Conservation (phyloP, 768 basidiomycete genomes). For the Hebeloma cylindrosporum region DNA sequence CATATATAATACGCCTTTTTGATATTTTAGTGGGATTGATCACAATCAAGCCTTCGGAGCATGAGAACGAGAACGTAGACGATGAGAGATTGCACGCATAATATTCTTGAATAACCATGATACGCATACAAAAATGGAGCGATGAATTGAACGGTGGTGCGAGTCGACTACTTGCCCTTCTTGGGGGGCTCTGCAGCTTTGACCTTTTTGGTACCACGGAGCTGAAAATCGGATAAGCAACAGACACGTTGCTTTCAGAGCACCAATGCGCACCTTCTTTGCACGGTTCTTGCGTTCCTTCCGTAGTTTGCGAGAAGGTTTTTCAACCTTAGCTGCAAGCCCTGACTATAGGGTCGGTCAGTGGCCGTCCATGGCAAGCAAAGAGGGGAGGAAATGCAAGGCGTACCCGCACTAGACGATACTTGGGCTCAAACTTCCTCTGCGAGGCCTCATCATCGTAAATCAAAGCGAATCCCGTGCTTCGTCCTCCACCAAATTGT, state of each 20-base stretch:
- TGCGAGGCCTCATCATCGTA: constrained; percentile 95
- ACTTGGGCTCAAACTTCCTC: constrained; percentile 96
- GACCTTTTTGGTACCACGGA: constrained; percentile 93
- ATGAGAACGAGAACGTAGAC: neutral
- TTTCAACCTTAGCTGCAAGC: constrained; percentile 74
- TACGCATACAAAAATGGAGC: constrained; percentile 32
- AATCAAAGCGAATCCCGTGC: constrained; percentile 95
- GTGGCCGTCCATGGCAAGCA: constrained; percentile 1
- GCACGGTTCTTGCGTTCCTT: constrained; percentile 99
- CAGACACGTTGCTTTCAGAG: neutral
- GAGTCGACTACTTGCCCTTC: constrained; percentile 79
- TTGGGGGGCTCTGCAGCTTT: constrained; percentile 91
- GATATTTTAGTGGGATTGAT: too few relatives aligned
- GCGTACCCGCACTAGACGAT: constrained; percentile 92
- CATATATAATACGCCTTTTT: constrained; percentile 21
- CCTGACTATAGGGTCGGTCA: constrained; percentile 51
- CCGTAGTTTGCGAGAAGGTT: constrained; percentile 93
- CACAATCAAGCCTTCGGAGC: neutral
- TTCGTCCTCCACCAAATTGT: constrained; percentile 96
- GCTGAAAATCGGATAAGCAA: constrained; percentile 42
- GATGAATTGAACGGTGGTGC: constrained; percentile 19
- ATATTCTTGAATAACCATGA: constrained; percentile 29
- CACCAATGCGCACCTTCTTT: constrained; percentile 78
- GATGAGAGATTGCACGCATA: constrained; percentile 18
- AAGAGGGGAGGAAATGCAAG: neutral